Evolutionary conservation across 2,329 filamentous ascomycete species (phyloP).

Genomic region (Aspergillus texensis): DNA sequence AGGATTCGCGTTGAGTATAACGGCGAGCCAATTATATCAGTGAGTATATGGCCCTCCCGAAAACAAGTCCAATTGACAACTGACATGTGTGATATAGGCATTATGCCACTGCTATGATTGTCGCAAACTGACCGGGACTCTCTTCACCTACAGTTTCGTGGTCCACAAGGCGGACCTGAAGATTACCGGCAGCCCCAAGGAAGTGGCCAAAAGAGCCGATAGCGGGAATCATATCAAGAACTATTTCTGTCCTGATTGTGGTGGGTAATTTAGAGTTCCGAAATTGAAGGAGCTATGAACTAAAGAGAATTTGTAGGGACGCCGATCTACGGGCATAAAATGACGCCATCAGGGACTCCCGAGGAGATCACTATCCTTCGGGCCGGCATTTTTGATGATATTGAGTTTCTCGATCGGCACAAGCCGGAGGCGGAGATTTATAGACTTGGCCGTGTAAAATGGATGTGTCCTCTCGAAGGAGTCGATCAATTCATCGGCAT

Average conservation of each 20-base stretch:
- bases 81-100: slow-evolving; percentile 26
- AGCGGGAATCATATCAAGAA: slow-evolving; percentile 40
- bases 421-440: slow-evolving; percentile 38
- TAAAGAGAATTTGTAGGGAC: slow-evolving; percentile 25
- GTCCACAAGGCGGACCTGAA: slow-evolving; percentile 32
- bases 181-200: slow-evolving; percentile 37
- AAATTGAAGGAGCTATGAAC: background rate
- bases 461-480: slow-evolving; percentile 29
- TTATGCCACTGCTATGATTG: slow-evolving; percentile 45
- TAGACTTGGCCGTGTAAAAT: slow-evolving; percentile 25
- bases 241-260: slow-evolving; percentile 43
- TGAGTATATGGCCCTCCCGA: slow-evolving; percentile 19
- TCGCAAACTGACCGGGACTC: slow-evolving; percentile 39
- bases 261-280: slow-evolving; percentile 21
- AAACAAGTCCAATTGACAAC: background rate
- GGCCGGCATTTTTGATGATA: slow-evolving; percentile 41
- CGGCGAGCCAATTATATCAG: slow-evolving; percentile 33
- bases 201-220: slow-evolving; percentile 37
- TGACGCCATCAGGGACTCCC: slow-evolving; percentile 22
- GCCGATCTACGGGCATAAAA: slow-evolving; percentile 30
- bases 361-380: slow-evolving; percentile 33
- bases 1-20: slow-evolving; percentile 38
- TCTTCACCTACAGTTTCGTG: slow-evolving; percentile 36
- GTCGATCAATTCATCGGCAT: slow-evolving; percentile 31
- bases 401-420: slow-evolving; percentile 26